Evolutionary conservation across 1,284 basidiomycete genomes (phyloP), one percentile per base, ranked within the genome.

Genomic region (Xanthoconium separans): DNA sequence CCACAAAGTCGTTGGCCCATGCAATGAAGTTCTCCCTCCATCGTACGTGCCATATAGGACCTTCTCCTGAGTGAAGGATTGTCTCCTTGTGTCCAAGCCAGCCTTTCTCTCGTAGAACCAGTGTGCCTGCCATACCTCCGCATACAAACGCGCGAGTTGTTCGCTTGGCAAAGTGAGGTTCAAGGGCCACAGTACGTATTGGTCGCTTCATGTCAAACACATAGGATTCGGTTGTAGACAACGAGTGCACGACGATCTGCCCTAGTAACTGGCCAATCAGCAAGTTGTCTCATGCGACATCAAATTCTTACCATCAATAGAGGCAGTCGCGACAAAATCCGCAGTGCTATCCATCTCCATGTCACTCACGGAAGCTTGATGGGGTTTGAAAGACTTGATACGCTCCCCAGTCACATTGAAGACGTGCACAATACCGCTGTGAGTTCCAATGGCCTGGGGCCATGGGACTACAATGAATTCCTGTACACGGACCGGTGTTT

Each of bases 81-180:
- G 89, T 91, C 71, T 98, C 95, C 63, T 91, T 95, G 66, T 98
- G 92, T 0, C 96, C 95, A 4, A 98, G 76, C 95, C 96, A 98
- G 10, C 95, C 92, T 70, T 98, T 98, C 74, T 99, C 96, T 60
- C 92, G 85, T 59, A 96, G 69, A 13, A 93, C 78, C 27, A 99
- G 77, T 37, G 82, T 85, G 5, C 97, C 96, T 0, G 92, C 89
- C 82, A 98, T 83, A 6, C 97, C 97, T 41, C 96, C 97, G 54
- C 91, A 95, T 5, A 98, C 90, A 62, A 98, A 90, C 0, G 91
- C 84, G n/a, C 94, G 83, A 6, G 89, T 84, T 31, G 81, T 81
- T 48, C 84, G 85, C 70, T 90, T 90, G 2, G 89, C 85, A 60
- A 97, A 99, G 56, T 87, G 82, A 3, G 97, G 97, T 65, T 98